Base-by-base conservation (phyloP, 2,329 filamentous ascomycete species). In the Colletotrichum sp. region DNA sequence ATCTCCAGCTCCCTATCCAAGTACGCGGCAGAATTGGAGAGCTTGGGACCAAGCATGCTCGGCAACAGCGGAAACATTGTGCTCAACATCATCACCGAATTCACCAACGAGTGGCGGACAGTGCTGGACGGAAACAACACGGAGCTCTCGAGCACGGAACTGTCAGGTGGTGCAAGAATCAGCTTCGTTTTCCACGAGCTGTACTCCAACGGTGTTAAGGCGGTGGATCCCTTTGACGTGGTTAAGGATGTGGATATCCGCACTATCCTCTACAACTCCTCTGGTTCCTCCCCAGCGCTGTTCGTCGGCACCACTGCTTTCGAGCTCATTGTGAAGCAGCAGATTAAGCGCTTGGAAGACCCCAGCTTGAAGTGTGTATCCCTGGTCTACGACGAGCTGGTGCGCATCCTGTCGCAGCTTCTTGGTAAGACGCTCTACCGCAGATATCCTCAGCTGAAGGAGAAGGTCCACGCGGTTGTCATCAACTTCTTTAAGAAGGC, bases 161-260 rank as follows among this genome's bases (percentile, higher is more conserved):
- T 99, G 77, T 99, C 97, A 8, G 97, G 97, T 78, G 97, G 97
- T 88, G 97, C 97, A 70, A 94, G 97, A 92, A 99, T 99, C 85
- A 98, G 96, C 84, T 99, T 99, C 83, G 97, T 99, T 62, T 99
- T 99, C 91, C 97, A 99, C 87, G 97, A 99, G 85, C 90, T 99
- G 18, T 99, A 99, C 87, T 94, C 96, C 73, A 99, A 99, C 84
- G 97, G 97, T 87, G 92, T 99, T 84, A 99, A 99, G 90, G 96
- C 97, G 2, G 94, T 99, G 59, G 98, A 99, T 85, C 97, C 97
- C 44, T 99, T 99, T 84, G 97, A 99, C 81, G 91, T 96, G 79
- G 96, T 99, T 85, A 99, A 99, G 88, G 97, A 99, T 84, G 93
- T 96, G 76, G 97, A 99, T 83, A 99, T 99, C 81, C 94, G 98